Evolutionary conservation across 2,329 filamentous ascomycete species (phyloP).

Genomic region (Epichloe sylvatica): DNA sequence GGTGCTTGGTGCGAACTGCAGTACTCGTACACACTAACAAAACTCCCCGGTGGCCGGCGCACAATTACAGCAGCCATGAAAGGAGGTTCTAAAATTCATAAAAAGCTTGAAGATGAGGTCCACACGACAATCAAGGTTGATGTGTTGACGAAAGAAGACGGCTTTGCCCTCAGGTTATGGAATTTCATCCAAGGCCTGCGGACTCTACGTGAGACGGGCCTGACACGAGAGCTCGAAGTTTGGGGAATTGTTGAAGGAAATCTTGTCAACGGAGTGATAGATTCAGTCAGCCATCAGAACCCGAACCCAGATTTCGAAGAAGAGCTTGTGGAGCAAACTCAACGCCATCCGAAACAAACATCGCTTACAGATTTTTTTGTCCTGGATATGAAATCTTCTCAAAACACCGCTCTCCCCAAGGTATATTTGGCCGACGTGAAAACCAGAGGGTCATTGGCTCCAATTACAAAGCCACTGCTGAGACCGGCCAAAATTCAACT

Average conservation of each 20-base stretch:
- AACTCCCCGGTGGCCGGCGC: constrained; percentile 56
- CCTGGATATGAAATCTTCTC: constrained; percentile 8
- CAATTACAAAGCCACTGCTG: constrained; percentile 51
- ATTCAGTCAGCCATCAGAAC: constrained; percentile 65
- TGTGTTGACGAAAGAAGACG: constrained; percentile 62
- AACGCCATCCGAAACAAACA: constrained; percentile 18
- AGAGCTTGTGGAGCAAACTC: constrained; percentile 28
- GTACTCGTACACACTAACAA: constrained; percentile 75
- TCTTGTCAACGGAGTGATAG: constrained; percentile 79
- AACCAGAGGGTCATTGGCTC: constrained; percentile 55
- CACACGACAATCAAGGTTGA: constrained; percentile 63
- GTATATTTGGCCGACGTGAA: constrained; percentile 83
- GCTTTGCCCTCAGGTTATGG: constrained; percentile 72
- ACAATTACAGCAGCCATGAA: constrained; percentile 72
- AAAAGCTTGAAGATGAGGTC: constrained; percentile 72
- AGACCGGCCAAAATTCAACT: constrained; percentile 74
- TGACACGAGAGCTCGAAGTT: constrained; percentile 64
- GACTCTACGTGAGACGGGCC: constrained; percentile 53
- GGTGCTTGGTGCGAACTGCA: constrained; percentile 95
- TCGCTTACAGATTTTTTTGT: constrained; percentile 29
- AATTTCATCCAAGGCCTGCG: constrained; percentile 79
- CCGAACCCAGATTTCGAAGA: constrained; percentile 59
- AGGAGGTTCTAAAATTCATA: constrained; percentile 64
- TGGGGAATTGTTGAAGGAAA: constrained; percentile 77
- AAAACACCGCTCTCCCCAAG: constrained; percentile 11